These are phyloP conservation scores for Aspergillus fumigatus DNA, from an alignment of 2,329 filamentous ascomycete genomes.

Conservation along the genomic window DNA sequence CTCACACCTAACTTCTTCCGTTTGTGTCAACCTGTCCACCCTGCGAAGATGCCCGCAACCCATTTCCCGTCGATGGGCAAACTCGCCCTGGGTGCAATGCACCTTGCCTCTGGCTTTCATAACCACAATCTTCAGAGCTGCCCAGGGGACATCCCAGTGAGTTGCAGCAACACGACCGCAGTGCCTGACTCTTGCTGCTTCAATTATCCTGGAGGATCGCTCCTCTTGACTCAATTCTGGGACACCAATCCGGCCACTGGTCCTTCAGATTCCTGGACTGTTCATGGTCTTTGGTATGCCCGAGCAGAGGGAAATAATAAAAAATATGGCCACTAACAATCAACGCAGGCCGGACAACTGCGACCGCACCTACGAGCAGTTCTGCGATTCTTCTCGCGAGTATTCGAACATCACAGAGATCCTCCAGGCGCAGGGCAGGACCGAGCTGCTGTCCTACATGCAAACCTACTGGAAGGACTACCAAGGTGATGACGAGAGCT, in stretches of 20 bases:
- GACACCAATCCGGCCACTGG: constrained; percentile 52
- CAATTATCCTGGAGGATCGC: constrained; percentile 53
- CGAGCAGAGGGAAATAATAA: neutral
- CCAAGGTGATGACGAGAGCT: constrained; percentile 49
- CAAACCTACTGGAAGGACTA: constrained; percentile 58
- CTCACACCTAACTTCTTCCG: neutral
- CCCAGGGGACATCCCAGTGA: constrained; percentile 41
- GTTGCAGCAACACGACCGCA: constrained; percentile 52
- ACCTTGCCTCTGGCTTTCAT: constrained; percentile 15
- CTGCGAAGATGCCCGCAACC: constrained; percentile 14
- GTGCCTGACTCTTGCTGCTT: constrained; percentile 54
- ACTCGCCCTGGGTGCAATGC: constrained; percentile 22
- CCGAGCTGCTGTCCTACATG: constrained; percentile 54
- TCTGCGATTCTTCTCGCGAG: constrained; percentile 51
- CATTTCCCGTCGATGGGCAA: constrained; percentile 16
- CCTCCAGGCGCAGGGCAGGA: constrained; percentile 46
- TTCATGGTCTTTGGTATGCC: constrained; percentile 53
- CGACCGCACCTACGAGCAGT: constrained; percentile 54
- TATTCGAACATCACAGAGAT: constrained; percentile 57
- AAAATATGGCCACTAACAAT: neutral
- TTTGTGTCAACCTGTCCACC: neutral
- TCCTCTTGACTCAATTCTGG: constrained; percentile 60
- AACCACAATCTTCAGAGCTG: constrained; percentile 24
- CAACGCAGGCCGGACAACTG: constrained; percentile 46
- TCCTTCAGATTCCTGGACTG: constrained; percentile 53